Evolutionary conservation across 495 filamentous ascomycete genomes (phyloP).

Genomic region (Hypoxylon perforatum): DNA sequence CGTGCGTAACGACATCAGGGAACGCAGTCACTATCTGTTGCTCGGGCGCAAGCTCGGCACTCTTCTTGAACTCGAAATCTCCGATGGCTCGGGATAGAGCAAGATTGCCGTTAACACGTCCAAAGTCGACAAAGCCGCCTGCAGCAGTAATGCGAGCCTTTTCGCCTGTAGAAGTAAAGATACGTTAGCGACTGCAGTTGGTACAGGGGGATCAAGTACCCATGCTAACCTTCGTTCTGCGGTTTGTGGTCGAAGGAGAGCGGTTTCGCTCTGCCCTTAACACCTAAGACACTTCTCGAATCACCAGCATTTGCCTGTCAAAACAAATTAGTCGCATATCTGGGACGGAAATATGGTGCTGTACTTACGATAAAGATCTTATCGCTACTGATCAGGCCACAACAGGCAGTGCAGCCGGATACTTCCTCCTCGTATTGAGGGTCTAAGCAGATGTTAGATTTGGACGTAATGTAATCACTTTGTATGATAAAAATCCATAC

Average conservation of each 20-base stretch:
- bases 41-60: constrained; percentile 92
- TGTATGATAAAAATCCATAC: constrained; percentile 61
- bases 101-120: constrained; percentile 96
- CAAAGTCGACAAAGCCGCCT: constrained; percentile 98
- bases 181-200: constrained; percentile 13
- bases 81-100: constrained; percentile 98
- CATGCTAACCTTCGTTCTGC: constrained; percentile 86
- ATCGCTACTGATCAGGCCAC: constrained; percentile 84
- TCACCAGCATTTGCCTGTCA: constrained; percentile 93
- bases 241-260: constrained; percentile 98
- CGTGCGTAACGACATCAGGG: constrained; percentile 91
- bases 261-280: constrained; percentile 96
- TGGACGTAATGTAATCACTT: background rate
- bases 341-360: background rate
- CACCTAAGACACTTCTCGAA: constrained; percentile 90
- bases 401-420: constrained; percentile 95
- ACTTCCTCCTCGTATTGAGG: constrained; percentile 97
- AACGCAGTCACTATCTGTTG: constrained; percentile 98
- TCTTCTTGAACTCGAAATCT: constrained; percentile 99
- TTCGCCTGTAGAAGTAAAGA: constrained; percentile 71
- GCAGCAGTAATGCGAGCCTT: constrained; percentile 95
- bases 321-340: constrained; percentile 37
- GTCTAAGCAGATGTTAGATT: constrained; percentile 66
- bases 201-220: background rate
- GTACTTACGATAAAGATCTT: constrained; percentile 89